A percentile compares a stretch with the other conserved stretches of the same genome.
phyloP scores from a whole-genome alignment of 1,139 yeast genomes.

The Geotrichum histeridarum region DNA sequence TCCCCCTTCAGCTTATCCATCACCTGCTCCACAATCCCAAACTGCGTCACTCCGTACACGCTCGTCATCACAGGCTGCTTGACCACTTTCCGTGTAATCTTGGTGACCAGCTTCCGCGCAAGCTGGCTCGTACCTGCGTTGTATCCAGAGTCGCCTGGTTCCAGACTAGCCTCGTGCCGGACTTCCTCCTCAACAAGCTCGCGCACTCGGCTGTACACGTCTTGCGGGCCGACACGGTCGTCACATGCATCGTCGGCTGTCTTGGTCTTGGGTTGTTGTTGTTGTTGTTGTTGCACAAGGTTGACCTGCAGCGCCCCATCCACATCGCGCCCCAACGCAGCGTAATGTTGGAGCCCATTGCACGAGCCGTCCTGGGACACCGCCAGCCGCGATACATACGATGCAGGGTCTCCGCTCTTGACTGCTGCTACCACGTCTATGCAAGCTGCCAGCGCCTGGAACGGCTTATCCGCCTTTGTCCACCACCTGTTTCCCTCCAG shows the following conservation, averaged over 20 bases:
- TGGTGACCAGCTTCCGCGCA: slow-evolving; percentile 51
- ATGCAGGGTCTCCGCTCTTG: slow-evolving; percentile 13
- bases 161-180: slow-evolving; percentile 42
- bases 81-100: slow-evolving; percentile 72
- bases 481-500: slow-evolving; percentile 47
- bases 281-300: slow-evolving; percentile 45
- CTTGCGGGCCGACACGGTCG: slow-evolving; percentile 47
- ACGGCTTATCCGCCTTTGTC: slow-evolving; percentile 61
- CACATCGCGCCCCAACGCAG: slow-evolving; percentile 66
- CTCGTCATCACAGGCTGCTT: slow-evolving; percentile 96
- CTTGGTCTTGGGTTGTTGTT: slow-evolving; percentile 16
- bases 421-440: slow-evolving; percentile 44
- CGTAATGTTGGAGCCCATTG: slow-evolving; percentile 72
- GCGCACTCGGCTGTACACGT: slow-evolving; percentile 59
- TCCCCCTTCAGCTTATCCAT: slow-evolving; percentile 34
- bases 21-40: slow-evolving; percentile 81
- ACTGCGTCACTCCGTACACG: slow-evolving; percentile 87
- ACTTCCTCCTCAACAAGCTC: slow-evolving; percentile 48
- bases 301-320: slow-evolving; percentile 67
- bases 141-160: neutral
- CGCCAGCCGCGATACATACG: slow-evolving; percentile 51
- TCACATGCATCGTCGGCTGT: neutral
- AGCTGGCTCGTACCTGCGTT: slow-evolving; percentile 19
- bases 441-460: slow-evolving; percentile 63
- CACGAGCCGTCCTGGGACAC: slow-evolving; percentile 74